phyloP scores from a whole-genome alignment of 2,329 filamentous ascomycete species.

The Xylariomycetidae sp. region DNA sequence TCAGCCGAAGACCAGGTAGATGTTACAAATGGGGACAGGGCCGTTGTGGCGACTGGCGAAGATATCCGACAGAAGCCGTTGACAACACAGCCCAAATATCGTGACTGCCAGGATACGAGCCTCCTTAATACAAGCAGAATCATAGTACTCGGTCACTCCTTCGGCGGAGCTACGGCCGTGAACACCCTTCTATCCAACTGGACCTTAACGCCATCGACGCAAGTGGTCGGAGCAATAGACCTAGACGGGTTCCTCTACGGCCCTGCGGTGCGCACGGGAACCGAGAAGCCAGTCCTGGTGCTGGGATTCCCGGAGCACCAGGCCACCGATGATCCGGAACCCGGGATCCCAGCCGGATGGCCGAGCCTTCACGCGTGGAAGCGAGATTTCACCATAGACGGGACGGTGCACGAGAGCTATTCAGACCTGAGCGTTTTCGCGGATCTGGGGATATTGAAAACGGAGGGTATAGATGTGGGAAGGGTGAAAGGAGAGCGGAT shows the following conservation, averaged over 20 bases:
- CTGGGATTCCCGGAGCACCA: slow-evolving; percentile 11
- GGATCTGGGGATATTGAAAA: slow-evolving; percentile 6
- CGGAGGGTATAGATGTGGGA: slow-evolving; percentile 1
- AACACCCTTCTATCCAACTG: slow-evolving; percentile 11
- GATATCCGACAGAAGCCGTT: no score
- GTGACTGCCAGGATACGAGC: no score
- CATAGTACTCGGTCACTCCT: slow-evolving; percentile 17
- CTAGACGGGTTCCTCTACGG: slow-evolving; percentile 21
- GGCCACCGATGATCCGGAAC: slow-evolving; percentile 9
- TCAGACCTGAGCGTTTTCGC: slow-evolving; percentile 11
- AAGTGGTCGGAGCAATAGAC: slow-evolving; percentile 19
- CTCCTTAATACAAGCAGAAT: slow-evolving; percentile 7
- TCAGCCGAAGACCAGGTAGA: not conserved
- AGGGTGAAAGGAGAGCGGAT: slow-evolving; percentile 2
- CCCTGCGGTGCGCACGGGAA: slow-evolving; percentile 5
- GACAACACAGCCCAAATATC: no score
- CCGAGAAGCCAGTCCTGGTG: slow-evolving; percentile 10
- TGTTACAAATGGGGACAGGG: not conserved
- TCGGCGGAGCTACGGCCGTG: slow-evolving; percentile 15
- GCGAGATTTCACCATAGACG: slow-evolving; percentile 11
- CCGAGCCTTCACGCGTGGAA: slow-evolving; percentile 11
- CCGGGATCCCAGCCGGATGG: slow-evolving; percentile 9
- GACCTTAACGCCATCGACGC: no score
- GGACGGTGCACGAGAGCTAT: slow-evolving; percentile 12
- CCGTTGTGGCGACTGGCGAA: not conserved